These are phyloP conservation scores for Fusarium camptoceras DNA, from an alignment of 2,329 filamentous ascomycete genomes.

Conservation along the genomic window DNA sequence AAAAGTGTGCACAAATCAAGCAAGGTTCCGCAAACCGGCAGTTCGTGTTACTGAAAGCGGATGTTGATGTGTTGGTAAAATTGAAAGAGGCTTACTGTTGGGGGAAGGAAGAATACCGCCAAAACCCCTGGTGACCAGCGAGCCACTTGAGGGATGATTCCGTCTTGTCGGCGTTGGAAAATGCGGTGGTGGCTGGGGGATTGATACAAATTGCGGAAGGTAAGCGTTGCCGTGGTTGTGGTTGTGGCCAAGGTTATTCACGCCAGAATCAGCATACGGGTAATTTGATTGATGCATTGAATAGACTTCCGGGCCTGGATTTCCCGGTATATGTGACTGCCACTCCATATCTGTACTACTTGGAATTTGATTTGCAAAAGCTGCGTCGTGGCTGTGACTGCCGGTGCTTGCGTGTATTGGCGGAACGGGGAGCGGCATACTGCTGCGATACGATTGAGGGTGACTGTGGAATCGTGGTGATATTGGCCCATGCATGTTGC, in stretches of 20 bases:
- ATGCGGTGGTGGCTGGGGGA: slow-evolving; percentile 34
- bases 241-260: slow-evolving; percentile 37
- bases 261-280: slow-evolving; percentile 27
- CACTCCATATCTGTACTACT: slow-evolving; percentile 32
- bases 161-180: slow-evolving; percentile 31
- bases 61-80: background rate
- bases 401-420: slow-evolving; percentile 7
- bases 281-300: slow-evolving; percentile 40
- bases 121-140: slow-evolving; percentile 34
- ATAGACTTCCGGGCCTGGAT: slow-evolving; percentile 37
- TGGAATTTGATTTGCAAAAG: slow-evolving; percentile 42
- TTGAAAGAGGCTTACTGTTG: slow-evolving; percentile 35
- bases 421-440: slow-evolving; percentile 21
- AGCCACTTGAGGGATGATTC: slow-evolving; percentile 28
- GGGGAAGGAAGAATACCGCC: slow-evolving; percentile 38
- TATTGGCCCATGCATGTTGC: slow-evolving; percentile 26
- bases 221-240: slow-evolving; percentile 25
- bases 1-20: background rate
- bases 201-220: slow-evolving; percentile 24
- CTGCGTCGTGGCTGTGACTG: slow-evolving; percentile 29
- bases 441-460: slow-evolving; percentile 26
- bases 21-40: slow-evolving; percentile 13
- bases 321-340: slow-evolving; percentile 27
- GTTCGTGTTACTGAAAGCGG: slow-evolving; percentile 3
- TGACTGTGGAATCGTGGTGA: slow-evolving; percentile 31